phyloP scores from a whole-genome alignment of 805 yeast species.

The Candida qinlingensis region DNA sequence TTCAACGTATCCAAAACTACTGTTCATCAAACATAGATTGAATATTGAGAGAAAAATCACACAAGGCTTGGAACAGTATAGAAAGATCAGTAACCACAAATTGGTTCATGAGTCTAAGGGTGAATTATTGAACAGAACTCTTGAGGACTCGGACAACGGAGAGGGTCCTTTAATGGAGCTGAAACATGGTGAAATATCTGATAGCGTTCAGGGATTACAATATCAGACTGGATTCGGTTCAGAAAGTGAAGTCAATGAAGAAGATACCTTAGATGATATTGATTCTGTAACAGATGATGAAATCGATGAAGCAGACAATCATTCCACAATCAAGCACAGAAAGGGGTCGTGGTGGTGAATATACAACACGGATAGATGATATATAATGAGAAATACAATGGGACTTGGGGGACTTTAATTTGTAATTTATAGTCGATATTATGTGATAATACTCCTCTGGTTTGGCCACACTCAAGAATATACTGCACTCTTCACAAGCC shows the following conservation, averaged over 20 bases:
- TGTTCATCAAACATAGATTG: constrained; percentile 60
- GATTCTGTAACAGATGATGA: constrained; percentile 2
- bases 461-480: too few relatives aligned
- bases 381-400: too few relatives aligned
- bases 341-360: neutral
- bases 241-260: constrained; percentile 7
- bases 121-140: neutral
- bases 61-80: constrained; percentile 36
- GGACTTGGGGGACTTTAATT: too few relatives aligned
- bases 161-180: neutral
- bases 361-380: neutral
- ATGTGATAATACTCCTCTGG: too few relatives aligned
- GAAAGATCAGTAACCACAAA: constrained; percentile 3
- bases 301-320: constrained; percentile 3
- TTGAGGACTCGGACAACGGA: constrained; percentile 13
- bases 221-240: constrained; percentile 11
- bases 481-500: too few relatives aligned
- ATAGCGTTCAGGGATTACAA: constrained; percentile 2
- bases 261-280: neutral
- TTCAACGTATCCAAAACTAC: constrained; percentile 59
- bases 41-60: constrained; percentile 62
- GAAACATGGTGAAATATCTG: constrained; percentile 2
- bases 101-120: neutral
- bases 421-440: too few relatives aligned
- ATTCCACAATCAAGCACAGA: neutral